phyloP scores from a whole-genome alignment of 306 rosid species.

The Citrullus colocynthis region DNA sequence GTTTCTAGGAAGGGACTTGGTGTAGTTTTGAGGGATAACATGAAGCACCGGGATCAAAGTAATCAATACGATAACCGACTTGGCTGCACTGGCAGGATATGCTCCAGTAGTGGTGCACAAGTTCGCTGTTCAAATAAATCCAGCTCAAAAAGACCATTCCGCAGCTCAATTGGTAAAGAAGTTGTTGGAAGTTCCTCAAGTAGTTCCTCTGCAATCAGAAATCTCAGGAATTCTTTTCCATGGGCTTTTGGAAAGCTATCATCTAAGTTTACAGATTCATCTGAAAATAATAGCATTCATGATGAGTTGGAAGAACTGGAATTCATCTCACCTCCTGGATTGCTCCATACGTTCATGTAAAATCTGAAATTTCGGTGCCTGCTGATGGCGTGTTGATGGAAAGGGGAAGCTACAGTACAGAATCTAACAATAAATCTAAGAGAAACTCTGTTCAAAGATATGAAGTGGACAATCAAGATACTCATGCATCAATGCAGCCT shows the following conservation, averaged over 20 bases:
- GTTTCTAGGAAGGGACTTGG: slow-evolving; percentile 59
- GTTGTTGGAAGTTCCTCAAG: slow-evolving; percentile 3
- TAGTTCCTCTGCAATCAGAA: slow-evolving; percentile 1
- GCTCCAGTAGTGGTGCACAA: slow-evolving; percentile 45
- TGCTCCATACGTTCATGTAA: background rate
- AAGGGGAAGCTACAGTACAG: slow-evolving; percentile 5
- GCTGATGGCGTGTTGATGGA: slow-evolving; percentile 5
- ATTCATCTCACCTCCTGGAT: background rate
- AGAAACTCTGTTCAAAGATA: background rate
- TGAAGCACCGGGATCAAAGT: slow-evolving; percentile 46
- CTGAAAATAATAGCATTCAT: slow-evolving; percentile 1
- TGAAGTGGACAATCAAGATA: slow-evolving; percentile 1
- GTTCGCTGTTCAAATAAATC: slow-evolving; percentile 40
- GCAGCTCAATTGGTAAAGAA: slow-evolving; percentile 8
- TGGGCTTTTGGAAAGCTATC: slow-evolving; percentile 2
- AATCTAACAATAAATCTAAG: background rate
- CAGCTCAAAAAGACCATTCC: slow-evolving; percentile 36
- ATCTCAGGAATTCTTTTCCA: background rate
- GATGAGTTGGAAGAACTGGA: slow-evolving; percentile 7
- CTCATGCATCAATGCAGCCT: background rate
- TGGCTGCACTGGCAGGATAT: slow-evolving; percentile 65
- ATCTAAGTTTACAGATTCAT: background rate
- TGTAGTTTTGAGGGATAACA: slow-evolving; percentile 52
- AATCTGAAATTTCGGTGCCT: background rate
- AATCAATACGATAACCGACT: slow-evolving; percentile 61